Percentiles rank a stretch among this genome's conserved stretches.
These are phyloP conservation scores for Irpex sp. DNA, from an alignment of 1,284 basidiomycete species.

Conservation along the genomic window DNA sequence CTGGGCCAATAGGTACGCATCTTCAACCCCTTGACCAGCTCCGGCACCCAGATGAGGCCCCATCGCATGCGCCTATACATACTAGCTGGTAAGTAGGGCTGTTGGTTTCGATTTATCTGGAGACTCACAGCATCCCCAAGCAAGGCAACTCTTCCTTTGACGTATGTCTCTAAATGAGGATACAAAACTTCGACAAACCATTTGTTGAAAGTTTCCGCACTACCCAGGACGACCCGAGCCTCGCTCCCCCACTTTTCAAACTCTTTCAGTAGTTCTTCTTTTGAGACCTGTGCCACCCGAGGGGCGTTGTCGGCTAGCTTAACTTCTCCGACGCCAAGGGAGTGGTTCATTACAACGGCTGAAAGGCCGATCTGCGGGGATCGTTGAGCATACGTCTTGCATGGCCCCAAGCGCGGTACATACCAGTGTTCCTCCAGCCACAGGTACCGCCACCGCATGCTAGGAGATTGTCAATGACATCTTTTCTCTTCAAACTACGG, in stretches of 20 bases:
- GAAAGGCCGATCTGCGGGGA: conserved; percentile 1
- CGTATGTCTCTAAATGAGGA: conserved; percentile 43
- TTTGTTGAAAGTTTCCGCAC: conserved; percentile 45
- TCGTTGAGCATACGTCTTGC: neutral
- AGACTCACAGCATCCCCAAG: conserved; percentile 52
- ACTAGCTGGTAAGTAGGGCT: no score
- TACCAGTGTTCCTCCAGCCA: conserved; percentile 4
- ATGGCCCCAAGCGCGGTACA: neutral
- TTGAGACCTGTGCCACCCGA: conserved; percentile 10
- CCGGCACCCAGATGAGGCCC: conserved; percentile 56
- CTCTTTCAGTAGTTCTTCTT: conserved; percentile 40
- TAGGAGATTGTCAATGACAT: neutral
- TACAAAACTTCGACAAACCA: conserved; percentile 55
- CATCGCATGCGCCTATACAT: conserved; percentile 52
- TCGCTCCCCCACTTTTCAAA: conserved; percentile 49
- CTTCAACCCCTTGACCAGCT: conserved; percentile 60
- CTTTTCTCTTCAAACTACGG: no score
- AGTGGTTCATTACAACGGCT: neutral
- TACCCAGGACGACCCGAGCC: conserved; percentile 35
- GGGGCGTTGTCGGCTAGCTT: neutral
- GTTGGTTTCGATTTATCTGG: neutral
- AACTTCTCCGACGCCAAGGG: neutral
- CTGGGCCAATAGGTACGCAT: conserved; percentile 44
- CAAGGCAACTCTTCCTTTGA: conserved; percentile 43
- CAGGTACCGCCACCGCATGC: conserved; percentile 3